Base-by-base conservation (phyloP, 345 rosid genomes). In the Corymbia maculata region DNA sequence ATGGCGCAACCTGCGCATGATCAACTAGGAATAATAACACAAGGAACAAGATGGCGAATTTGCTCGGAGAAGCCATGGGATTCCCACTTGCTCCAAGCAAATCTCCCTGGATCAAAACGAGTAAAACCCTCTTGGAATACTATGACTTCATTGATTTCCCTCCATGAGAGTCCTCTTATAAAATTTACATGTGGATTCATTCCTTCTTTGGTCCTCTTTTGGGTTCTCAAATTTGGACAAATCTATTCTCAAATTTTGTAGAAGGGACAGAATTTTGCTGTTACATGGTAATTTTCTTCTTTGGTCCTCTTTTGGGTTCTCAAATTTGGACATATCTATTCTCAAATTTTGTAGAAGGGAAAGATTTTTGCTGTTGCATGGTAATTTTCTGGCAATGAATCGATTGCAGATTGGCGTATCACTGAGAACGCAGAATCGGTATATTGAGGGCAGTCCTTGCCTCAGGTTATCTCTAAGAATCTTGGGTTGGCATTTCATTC, bases 1-100 rank as follows among this genome's bases (percentile, higher is more conserved):
- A 64, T 0, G 0, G 3, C 75, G 0, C 1, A 36, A 64, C 75
- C 5, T 17, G 0, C 0, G 9, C 9, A 64, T 0, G 19, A 13
- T n/a, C 5, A 1, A 3, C 75, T 64, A 64, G 36, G 32, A 28
- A 1, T 61, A 28, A 1, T 61, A 61, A 61, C 32, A 28, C 70
- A 0, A n/a, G 70, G 36, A 64, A 13, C 36, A 64, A 64, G 4
- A 64, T 6, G 75, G 75, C 1, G 9, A 15, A 8, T n/a, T n/a
- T 28, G 36, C 75, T 64, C 36, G 15, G 1, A 30, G 17, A 64
- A n/a, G 19, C 75, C 75, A 64, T 64, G 36, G 32, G 75, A n/a
- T 64, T n/a, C 7, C 36, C 75, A 28, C 36, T 64, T 64, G 36
- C 13, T 64, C 75, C 75, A n/a, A 64, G 14, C 70, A 61, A 61